Evolutionary conservation across 2,329 filamentous ascomycete genomes (phyloP), one percentile per base, ranked within the genome.

Genomic region (Achaetomium macrosporum): DNA sequence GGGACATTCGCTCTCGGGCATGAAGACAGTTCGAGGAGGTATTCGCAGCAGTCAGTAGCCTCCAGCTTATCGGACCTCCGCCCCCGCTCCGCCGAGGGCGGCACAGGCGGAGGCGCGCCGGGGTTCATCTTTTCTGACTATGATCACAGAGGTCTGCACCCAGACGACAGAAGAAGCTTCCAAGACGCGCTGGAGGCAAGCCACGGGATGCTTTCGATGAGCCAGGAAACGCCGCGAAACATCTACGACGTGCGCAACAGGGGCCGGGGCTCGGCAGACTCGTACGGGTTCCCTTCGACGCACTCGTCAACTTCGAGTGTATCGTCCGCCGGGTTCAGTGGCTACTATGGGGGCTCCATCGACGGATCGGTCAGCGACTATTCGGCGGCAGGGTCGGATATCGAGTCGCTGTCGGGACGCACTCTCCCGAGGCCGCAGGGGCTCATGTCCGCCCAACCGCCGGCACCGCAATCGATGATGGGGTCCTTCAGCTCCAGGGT

Each of bases 381-480:
- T 73, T 95, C 91, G 65, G 95, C 90, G 29, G 86, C 83, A 16
- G 83, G 90, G 4, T 92, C 90, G 45, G 90, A 96, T 56, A 88
- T 95, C 54, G 90, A 97, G 65, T 84, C 86, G 5, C 79, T 88
- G 51, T 80, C 83, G 36, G 90, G 89, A 47, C 81, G 91, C 62
- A 92, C 89, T n/a, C 76, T 96, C 2, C 90, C 91, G 1, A 80
- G 89, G 49, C 89, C 90, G 1, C 83, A 84, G 25, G 84, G 81
- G 36, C 64, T 79, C 50, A 76, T 79, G 72, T 74, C 74, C 41
- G 83, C 78, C 53, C 79, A 77, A 58, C 89, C 90, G 1, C 90
- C 90, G 1, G 90, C 90, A 16, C 91, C 90, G 1, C 88, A 95
- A 67, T 95, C 91, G 0, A 96, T 99, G 90, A 99, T 99, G 93